These are phyloP conservation scores for Sphaerulina vaccinii DNA, from an alignment of 2,329 filamentous ascomycete genomes.

Conservation along the genomic window DNA sequence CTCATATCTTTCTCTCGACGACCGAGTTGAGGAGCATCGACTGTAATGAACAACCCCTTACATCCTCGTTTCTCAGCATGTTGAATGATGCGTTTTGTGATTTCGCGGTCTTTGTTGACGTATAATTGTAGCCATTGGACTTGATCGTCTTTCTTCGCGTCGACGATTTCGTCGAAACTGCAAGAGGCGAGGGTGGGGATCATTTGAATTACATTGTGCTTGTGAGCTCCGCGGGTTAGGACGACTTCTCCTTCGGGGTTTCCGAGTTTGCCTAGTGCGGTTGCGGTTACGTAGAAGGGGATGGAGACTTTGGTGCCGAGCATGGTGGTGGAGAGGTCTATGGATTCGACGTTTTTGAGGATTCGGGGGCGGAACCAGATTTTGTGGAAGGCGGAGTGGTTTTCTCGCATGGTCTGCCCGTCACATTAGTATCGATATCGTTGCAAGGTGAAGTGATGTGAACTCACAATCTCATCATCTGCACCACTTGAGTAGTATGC, in stretches of 20 bases:
- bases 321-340: slow-evolving; percentile 91
- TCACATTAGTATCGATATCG: slow-evolving; percentile 1
- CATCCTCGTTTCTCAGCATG: slow-evolving; percentile 91
- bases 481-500: slow-evolving; percentile 95
- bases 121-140: slow-evolving; percentile 90
- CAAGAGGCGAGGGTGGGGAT: slow-evolving; percentile 96
- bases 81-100: slow-evolving; percentile 85
- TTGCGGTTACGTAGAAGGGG: slow-evolving; percentile 95
- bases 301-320: slow-evolving; percentile 79
- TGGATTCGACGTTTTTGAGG: slow-evolving; percentile 81
- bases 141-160: slow-evolving; percentile 75
- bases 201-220: slow-evolving; percentile 95
- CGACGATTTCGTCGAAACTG: slow-evolving; percentile 95
- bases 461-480: slow-evolving; percentile 56
- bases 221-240: slow-evolving; percentile 77
- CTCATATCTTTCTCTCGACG: slow-evolving; percentile 98
- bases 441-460: background rate
- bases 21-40: slow-evolving; percentile 93
- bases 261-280: slow-evolving; percentile 90
- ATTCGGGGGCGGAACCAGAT: slow-evolving; percentile 94
- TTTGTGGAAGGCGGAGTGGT: slow-evolving; percentile 93
- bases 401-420: slow-evolving; percentile 67
- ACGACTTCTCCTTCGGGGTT: slow-evolving; percentile 92
- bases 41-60: slow-evolving; percentile 95
- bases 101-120: slow-evolving; percentile 87